phyloP scores from a whole-genome alignment of 176 grass and related monocot species.

The Tillandsia leiboldiana region DNA sequence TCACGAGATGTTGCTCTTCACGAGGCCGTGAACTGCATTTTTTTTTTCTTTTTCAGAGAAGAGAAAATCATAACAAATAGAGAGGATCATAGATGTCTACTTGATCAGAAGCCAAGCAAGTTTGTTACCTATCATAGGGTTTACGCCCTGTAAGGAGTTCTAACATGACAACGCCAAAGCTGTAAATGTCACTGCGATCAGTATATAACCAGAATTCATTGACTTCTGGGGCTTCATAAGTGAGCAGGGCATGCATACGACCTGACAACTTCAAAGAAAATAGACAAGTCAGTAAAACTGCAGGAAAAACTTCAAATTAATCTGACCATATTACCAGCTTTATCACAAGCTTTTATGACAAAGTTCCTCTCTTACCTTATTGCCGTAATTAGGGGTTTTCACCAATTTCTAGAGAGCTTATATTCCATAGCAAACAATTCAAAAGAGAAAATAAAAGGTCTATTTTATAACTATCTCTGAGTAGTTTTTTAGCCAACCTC shows the following conservation, averaged over 20 bases:
- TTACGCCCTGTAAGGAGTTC: conserved; percentile 92
- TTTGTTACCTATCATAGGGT: conserved; percentile 67
- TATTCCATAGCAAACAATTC: too few relatives aligned
- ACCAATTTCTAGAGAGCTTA: too few relatives aligned
- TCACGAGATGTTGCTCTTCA: conserved; percentile 79
- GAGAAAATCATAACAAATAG: not conserved
- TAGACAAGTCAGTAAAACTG: conserved; percentile 14
- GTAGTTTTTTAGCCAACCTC: not conserved
- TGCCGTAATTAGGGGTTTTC: too few relatives aligned
- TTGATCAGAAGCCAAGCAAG: not conserved
- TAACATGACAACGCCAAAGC: conserved; percentile 93
- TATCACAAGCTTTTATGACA: too few relatives aligned
- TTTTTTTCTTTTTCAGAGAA: conserved; percentile 7
- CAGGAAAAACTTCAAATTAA: not conserved
- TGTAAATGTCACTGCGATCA: conserved; percentile 86
- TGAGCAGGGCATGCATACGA: conserved; percentile 47
- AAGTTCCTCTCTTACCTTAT: too few relatives aligned
- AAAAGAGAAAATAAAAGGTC: too few relatives aligned
- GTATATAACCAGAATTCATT: conserved; percentile 65
- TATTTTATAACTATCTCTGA: too few relatives aligned
- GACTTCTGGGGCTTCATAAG: conserved; percentile 87
- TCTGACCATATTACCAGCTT: too few relatives aligned
- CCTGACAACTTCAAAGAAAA: conserved; percentile 55
- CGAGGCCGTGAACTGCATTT: conserved; percentile 63
- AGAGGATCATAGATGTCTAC: not conserved